Conservation (phyloP, 768 basidiomycete genomes). For the Lepiota venenata region DNA sequence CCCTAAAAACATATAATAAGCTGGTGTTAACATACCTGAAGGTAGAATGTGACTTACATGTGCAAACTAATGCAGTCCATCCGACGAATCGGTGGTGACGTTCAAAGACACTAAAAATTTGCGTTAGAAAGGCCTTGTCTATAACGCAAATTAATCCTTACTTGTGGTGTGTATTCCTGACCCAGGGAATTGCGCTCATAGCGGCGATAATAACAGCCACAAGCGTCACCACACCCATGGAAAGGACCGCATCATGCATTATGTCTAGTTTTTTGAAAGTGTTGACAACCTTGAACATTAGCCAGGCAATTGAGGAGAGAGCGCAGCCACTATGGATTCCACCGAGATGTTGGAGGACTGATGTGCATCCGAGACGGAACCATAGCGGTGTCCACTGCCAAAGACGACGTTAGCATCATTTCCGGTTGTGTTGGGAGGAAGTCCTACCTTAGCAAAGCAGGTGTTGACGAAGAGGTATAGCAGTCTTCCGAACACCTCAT, state of each 20-base stretch:
- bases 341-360: slow-evolving; percentile 75
- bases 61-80: slow-evolving; percentile 58
- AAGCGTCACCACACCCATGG: slow-evolving; percentile 59
- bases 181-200: slow-evolving; percentile 72
- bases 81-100: slow-evolving; percentile 78
- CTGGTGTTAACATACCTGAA: not conserved
- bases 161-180: slow-evolving; percentile 81
- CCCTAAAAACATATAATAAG: slow-evolving; percentile 33
- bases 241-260: slow-evolving; percentile 54
- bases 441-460: slow-evolving; percentile 60
- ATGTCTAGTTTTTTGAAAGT: slow-evolving; percentile 47
- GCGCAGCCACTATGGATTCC: slow-evolving; percentile 81
- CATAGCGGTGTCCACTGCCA: slow-evolving; percentile 68
- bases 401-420: slow-evolving; percentile 8
- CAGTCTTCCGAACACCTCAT: slow-evolving; percentile 72
- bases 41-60: slow-evolving; percentile 29
- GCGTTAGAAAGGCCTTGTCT: not conserved
- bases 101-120: slow-evolving; percentile 60
- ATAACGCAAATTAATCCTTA: slow-evolving; percentile 26
- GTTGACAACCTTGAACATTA: slow-evolving; percentile 58
- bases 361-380: slow-evolving; percentile 72
- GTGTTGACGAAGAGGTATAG: slow-evolving; percentile 67
- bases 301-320: slow-evolving; percentile 66
- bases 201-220: slow-evolving; percentile 56
- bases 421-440: not conserved